Evolutionary conservation across 768 basidiomycete species (phyloP).

Genomic region (Sarcodon aspratus): DNA sequence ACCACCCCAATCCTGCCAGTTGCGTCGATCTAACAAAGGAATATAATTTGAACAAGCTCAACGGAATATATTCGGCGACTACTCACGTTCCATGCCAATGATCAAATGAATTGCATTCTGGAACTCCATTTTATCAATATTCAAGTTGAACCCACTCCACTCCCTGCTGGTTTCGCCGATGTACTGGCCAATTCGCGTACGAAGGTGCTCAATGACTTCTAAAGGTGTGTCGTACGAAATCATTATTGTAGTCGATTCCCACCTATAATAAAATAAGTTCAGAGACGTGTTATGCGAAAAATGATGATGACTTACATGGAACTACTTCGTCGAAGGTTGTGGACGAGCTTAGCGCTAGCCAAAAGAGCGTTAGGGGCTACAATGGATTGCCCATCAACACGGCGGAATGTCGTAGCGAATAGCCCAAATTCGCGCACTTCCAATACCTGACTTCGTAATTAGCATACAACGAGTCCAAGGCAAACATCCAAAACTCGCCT

Average conservation of each 20-base stretch:
- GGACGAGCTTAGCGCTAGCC: conserved; percentile 60
- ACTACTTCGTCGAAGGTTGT: conserved; percentile 64
- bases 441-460: conserved; percentile 20
- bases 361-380: conserved; percentile 70
- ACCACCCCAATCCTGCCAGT: conserved; percentile 85
- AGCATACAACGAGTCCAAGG: conserved; percentile 1
- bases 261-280: conserved; percentile 18
- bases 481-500: conserved; percentile 21
- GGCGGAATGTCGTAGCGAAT: conserved; percentile 67
- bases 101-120: conserved; percentile 61
- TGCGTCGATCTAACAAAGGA: conserved; percentile 46
- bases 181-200: conserved; percentile 44
- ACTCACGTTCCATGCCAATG: conserved; percentile 64
- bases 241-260: conserved; percentile 59
- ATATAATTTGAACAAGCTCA: conserved; percentile 2
- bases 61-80: background rate
- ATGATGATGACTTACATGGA: conserved; percentile 43
- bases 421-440: conserved; percentile 71
- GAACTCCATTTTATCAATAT: conserved; percentile 73
- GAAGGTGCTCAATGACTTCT: conserved; percentile 58
- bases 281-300: background rate
- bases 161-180: conserved; percentile 56
- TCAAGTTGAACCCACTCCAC: conserved; percentile 53
- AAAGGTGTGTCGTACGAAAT: conserved; percentile 64
- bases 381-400: conserved; percentile 75